phyloP scores from a whole-genome alignment of 768 basidiomycete species.

The Rhodotorula graminis region DNA sequence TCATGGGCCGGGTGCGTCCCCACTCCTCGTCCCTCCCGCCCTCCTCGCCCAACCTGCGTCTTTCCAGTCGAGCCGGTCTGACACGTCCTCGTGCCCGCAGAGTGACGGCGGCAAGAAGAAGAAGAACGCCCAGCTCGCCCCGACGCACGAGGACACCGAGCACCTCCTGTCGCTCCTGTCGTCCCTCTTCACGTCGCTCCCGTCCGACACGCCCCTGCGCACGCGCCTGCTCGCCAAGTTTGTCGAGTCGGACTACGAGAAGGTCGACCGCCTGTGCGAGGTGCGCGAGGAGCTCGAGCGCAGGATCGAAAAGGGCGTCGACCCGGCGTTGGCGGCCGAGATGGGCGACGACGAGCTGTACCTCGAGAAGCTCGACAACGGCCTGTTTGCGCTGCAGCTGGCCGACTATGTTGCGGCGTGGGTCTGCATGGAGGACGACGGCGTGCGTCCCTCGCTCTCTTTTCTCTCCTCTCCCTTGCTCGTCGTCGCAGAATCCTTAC shows the following conservation, averaged over 20 bases:
- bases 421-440: slow-evolving; percentile 97
- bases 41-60: too few relatives aligned
- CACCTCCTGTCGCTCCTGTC: slow-evolving; percentile 84
- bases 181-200: slow-evolving; percentile 78
- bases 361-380: slow-evolving; percentile 77
- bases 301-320: slow-evolving; percentile 60
- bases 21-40: neutral
- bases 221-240: slow-evolving; percentile 86
- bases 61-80: too few relatives aligned
- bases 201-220: slow-evolving; percentile 73
- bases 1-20: slow-evolving; percentile 81
- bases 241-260: slow-evolving; percentile 86
- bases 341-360: slow-evolving; percentile 71
- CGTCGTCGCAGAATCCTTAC: too few relatives aligned
- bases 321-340: slow-evolving; percentile 55
- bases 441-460: slow-evolving; percentile 56
- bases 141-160: slow-evolving; percentile 67
- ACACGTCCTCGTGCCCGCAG: slow-evolving; percentile 42
- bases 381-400: slow-evolving; percentile 80
- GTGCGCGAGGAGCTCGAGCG: slow-evolving; percentile 65
- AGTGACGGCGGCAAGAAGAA: slow-evolving; percentile 54
- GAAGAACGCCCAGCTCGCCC: slow-evolving; percentile 51
- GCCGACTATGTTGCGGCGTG: slow-evolving; percentile 92
- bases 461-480: neutral
- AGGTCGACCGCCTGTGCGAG: slow-evolving; percentile 87